Percentiles rank a stretch among this genome's conserved stretches.
Conservation (phyloP, 768 basidiomycete species). For the Trametes sanguinea region DNA sequence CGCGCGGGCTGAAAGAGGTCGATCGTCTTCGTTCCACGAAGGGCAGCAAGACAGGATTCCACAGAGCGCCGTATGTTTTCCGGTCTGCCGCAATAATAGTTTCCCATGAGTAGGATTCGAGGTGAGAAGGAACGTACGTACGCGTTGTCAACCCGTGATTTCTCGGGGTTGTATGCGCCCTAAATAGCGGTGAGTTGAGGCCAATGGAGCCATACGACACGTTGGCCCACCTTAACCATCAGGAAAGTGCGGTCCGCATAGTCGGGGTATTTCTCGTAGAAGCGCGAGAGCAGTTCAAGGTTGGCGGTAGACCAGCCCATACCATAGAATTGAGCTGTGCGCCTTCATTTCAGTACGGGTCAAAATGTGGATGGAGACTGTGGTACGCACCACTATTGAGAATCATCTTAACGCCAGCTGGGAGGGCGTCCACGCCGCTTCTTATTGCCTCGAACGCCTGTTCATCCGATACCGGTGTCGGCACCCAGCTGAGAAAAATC, state of each 20-base stretch:
- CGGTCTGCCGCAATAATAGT: slow-evolving; percentile 30
- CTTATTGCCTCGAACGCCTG: slow-evolving; percentile 64
- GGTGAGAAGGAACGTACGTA: slow-evolving; percentile 35
- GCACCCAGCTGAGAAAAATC: slow-evolving; percentile 32
- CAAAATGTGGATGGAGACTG: slow-evolving; percentile 11
- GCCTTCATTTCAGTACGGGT: not conserved
- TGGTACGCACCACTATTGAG: slow-evolving; percentile 47
- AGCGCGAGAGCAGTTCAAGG: slow-evolving; percentile 49
- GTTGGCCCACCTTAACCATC: slow-evolving; percentile 45
- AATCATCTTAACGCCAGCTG: slow-evolving; percentile 47
- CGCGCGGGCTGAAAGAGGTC: slow-evolving; percentile 63
- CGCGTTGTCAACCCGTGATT: slow-evolving; percentile 29
- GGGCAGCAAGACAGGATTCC: slow-evolving; percentile 41
- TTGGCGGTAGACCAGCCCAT: slow-evolving; percentile 42
- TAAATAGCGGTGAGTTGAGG: not conserved
- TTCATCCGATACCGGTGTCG: slow-evolving; percentile 52
- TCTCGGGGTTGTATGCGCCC: slow-evolving; percentile 23
- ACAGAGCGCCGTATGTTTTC: slow-evolving; percentile 52
- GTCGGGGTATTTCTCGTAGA: slow-evolving; percentile 48
- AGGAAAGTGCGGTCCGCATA: slow-evolving; percentile 49
- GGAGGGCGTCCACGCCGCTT: slow-evolving; percentile 45
- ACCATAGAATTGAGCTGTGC: slow-evolving; percentile 57
- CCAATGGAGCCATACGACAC: not conserved
- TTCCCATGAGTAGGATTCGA: slow-evolving; percentile 36
- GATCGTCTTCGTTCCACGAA: slow-evolving; percentile 56